Percentiles rank a stretch among this genome's conserved stretches.
These are phyloP conservation scores for Chlamydomonas incerta DNA, from an alignment of 139 green algal species.

Conservation along the genomic window DNA sequence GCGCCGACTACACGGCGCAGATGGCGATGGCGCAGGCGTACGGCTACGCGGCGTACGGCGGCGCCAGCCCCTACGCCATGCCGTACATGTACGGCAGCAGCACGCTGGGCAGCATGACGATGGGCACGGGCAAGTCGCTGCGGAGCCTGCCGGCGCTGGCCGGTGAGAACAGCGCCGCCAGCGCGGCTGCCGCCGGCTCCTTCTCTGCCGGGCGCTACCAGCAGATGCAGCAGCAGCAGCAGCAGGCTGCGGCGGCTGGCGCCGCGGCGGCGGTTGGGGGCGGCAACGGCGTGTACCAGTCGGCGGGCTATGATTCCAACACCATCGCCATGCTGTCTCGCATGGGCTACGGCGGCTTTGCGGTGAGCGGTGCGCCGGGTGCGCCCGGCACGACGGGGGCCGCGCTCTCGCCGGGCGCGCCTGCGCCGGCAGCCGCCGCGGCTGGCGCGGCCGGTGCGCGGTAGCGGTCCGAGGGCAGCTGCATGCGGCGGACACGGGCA, in stretches of 20 bases:
- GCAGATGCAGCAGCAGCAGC: background rate
- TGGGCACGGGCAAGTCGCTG: background rate
- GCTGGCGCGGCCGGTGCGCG: background rate
- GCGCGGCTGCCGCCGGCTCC: no score
- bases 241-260: background rate
- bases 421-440: background rate
- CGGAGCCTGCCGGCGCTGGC: background rate
- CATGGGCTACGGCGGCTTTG: slow-evolving; percentile 32
- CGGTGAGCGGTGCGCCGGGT: background rate
- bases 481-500: no score
- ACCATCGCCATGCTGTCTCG: slow-evolving; percentile 29
- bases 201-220: background rate
- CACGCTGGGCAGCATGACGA: slow-evolving; percentile 15
- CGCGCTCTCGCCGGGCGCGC: background rate
- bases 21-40: slow-evolving; percentile 32
- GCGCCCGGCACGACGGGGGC: background rate
- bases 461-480: no score
- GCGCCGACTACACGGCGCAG: slow-evolving; percentile 13
- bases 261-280: background rate
- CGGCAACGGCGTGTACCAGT: background rate
- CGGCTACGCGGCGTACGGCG: slow-evolving; percentile 19
- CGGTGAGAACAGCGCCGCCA: background rate
- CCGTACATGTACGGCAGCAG: background rate
- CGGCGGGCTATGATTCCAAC: slow-evolving; percentile 21
- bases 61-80: no score